Conservation (phyloP, 177 flowering plant genomes). For the Tripterygium wilfordii region DNA sequence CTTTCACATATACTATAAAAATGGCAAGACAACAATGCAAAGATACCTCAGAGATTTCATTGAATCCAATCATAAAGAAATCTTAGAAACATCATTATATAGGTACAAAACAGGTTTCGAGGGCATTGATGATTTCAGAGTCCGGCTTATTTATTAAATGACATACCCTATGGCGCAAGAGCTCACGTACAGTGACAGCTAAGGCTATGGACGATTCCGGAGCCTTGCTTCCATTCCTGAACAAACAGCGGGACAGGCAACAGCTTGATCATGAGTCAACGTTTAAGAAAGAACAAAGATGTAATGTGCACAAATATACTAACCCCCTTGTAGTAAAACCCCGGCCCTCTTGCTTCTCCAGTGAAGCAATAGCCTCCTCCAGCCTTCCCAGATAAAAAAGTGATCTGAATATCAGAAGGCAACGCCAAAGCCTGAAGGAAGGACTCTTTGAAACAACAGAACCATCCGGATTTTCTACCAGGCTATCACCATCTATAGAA, state of each 20-base stretch:
- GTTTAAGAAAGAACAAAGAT: background rate
- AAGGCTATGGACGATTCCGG: slow-evolving; percentile 44
- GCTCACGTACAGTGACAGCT: slow-evolving; percentile 57
- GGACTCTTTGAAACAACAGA: slow-evolving; percentile 13
- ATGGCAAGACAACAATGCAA: too few relatives aligned
- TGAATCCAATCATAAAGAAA: too few relatives aligned
- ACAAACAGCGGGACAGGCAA: slow-evolving; percentile 6
- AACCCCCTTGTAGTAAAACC: slow-evolving; percentile 33
- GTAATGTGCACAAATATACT: background rate
- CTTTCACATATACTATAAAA: too few relatives aligned
- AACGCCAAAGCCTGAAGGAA: slow-evolving; percentile 56
- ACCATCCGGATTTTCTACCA: slow-evolving; percentile 15
- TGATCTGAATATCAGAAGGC: slow-evolving; percentile 49
- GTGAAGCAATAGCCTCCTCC: slow-evolving; percentile 63
- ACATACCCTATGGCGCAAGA: slow-evolving; percentile 68
- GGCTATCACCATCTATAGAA: slow-evolving; percentile 11
- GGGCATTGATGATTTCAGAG: too few relatives aligned
- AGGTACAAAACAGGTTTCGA: too few relatives aligned
- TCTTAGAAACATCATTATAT: too few relatives aligned
- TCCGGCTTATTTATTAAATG: too few relatives aligned
- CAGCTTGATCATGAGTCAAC: slow-evolving; percentile 5
- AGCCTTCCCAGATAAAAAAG: slow-evolving; percentile 77
- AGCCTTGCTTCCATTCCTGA: slow-evolving; percentile 31
- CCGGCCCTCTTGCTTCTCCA: slow-evolving; percentile 52
- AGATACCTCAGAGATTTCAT: too few relatives aligned